Evolutionary conservation across 495 filamentous ascomycete genomes (phyloP), one percentile per base, ranked within the genome.

Genomic region (Annulohypoxylon nitens): DNA sequence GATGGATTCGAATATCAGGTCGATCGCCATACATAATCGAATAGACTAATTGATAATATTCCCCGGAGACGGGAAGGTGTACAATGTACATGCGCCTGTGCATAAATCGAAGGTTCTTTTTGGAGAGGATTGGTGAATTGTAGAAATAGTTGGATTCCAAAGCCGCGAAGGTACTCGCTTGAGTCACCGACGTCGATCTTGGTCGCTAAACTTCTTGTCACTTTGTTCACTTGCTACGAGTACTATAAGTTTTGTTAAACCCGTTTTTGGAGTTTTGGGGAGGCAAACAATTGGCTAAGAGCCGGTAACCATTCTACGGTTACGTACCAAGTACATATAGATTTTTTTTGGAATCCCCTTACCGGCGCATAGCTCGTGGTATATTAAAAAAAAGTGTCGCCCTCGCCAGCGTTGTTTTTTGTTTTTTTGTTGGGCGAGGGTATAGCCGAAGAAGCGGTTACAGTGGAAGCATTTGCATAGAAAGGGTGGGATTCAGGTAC

Each of bases 61-160:
- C 37, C 36, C 34, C 58, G 23, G 36, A 69, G 58, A 61, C 57
- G 37, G 16, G 43, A 30, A 43, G 57, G 47, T 34, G 45, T 23
- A 1, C 1, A 23, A 23, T 23, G 20, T 47, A 61, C 9, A 41
- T 25, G 50, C 37, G n/a, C 64, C 60, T 25, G 41, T 54, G 65
- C 55, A 48, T 25, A 47, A 48, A 34, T 43, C 34, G n/a, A 36
- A 16, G 26, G 36, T 60, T 47, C 36, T 10, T 25, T 37, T n/a
- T 10, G 20, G 5, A 50, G 37, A 37, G 50, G 34, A 37, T 18
- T 8, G 14, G 47, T 37, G 50, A 37, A 48, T 47, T 61, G 45
- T 71, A 71, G 7, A 59, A 18, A 47, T 65, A 61, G 12, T 55
- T 61, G 54, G 69, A 71, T 61, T 41, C 55, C 37, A 48, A 34